Conservation (phyloP, 1,284 basidiomycete species). For the Bjerkandera adusta region DNA sequence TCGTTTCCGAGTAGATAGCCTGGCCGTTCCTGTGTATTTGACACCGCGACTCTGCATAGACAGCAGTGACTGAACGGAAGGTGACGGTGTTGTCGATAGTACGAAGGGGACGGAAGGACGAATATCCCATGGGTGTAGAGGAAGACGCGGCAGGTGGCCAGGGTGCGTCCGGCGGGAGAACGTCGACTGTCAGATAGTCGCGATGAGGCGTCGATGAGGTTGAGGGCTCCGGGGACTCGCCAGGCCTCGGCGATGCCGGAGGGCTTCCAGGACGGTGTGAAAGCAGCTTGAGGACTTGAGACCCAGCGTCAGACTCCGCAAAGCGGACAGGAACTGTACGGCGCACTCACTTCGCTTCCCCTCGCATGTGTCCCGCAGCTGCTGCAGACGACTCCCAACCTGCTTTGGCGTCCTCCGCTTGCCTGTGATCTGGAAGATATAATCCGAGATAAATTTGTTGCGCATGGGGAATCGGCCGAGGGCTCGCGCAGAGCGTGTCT, state of each 20-base stretch:
- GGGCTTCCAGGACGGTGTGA: conserved; percentile 29
- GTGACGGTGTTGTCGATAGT: conserved; percentile 66
- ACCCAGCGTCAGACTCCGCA: background rate
- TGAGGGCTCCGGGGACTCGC: conserved; percentile 17
- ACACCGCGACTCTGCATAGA: conserved; percentile 53
- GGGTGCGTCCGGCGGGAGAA: conserved; percentile 19
- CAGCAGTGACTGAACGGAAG: conserved; percentile 47
- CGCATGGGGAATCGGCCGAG: conserved; percentile 73
- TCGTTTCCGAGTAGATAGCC: conserved; percentile 50
- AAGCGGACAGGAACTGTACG: background rate
- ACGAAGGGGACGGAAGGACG: conserved; percentile 48
- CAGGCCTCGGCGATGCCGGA: conserved; percentile 20
- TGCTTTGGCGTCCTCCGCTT: conserved; percentile 69
- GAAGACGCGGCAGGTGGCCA: conserved; percentile 14
- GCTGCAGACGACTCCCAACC: conserved; percentile 72
- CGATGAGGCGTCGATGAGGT: conserved; percentile 18
- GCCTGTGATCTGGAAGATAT: conserved; percentile 63
- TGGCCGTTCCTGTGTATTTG: conserved; percentile 45
- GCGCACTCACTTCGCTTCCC: conserved; percentile 57
- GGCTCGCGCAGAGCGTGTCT: conserved; percentile 66
- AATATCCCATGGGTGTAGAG: conserved; percentile 13
- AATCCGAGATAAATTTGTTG: conserved; percentile 75
- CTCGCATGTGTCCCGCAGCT: conserved; percentile 66
- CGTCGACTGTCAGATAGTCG: conserved; percentile 26
- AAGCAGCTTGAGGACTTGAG: conserved; percentile 31